Evolutionary conservation across 371 early-diverging fungal species (phyloP), one percentile per base, ranked within the genome.

Genomic region (Mortierella sp.): DNA sequence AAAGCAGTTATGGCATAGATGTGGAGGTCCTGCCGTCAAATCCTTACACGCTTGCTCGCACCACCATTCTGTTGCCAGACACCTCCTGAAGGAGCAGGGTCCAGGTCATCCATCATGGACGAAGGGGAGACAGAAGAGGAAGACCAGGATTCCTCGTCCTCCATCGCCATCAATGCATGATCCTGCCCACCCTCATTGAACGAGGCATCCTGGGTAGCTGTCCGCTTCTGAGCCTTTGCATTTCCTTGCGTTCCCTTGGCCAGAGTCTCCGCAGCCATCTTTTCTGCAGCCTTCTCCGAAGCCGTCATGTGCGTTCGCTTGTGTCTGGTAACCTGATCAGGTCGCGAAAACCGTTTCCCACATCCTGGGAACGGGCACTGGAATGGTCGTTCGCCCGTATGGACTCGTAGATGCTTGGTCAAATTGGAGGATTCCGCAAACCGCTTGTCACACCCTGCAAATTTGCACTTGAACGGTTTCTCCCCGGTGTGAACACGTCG

Each of bases 371-470:
- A 79, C 9, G 86, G 78, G 57, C 90, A 90, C 52, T 81, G 82
- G 59, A 85, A 90, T 0, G 91, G 91, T 9, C 85, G 84, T 69
- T 89, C 90, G 14, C 89, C 88, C n/a, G 91, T 88, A 70, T 90
- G 91, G 10, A 88, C 86, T 23, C 89, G 80, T 67, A 85, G 79
- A 80, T 92, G 92, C 72, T 94, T 94, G 3, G 91, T 91, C 43
- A 94, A 71, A 68, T 94, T 94, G 57, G 90, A 90, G 27, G 89
- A 90, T 58, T 93, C 92, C 27, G 89, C 81, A 79, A 93, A 94
- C 65, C 87, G 79, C 67, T 89, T 92, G 26, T 86, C 80, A 65
- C 94, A 94, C 16, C 87, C 90, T 38, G 85, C 82, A 63, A 82
- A 86, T 73, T 89, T 91, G 80, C 94, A 94, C 31, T 79, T 70